Base-by-base conservation (phyloP, 129 eudicot species). In the Chrysanthemum makinoi region DNA sequence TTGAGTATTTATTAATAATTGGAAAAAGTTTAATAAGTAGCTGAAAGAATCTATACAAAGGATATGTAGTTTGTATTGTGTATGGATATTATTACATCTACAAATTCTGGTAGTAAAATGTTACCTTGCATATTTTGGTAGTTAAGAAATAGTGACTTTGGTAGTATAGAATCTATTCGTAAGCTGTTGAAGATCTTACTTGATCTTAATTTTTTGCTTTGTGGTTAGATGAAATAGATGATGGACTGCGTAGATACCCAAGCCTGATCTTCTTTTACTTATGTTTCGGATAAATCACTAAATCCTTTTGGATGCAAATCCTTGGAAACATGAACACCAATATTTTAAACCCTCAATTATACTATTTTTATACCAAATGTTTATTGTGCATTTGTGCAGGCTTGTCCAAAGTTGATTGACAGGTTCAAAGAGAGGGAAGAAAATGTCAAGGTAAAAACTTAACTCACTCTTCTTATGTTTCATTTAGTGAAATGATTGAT, bases 361-460 rank as follows among this genome's bases (percentile, higher is more conserved):
- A 6, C 16, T 50, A 35, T 52, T 26, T 46, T 52, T 52, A 50
- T 65, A 72, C 16, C 30, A 22, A 14, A 65, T 75, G 15, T 61
- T 49, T 50, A 0, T 19, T 11, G 51, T 69, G 64, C 71, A 33
- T 80, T 52, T 61, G 44, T 66, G 79, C 86, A 95, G 99, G 99
- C 99, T 71, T 95, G 99, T 68, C 99, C 97, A 5, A 95, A 95
- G 84, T 72, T 95, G 87, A 91, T 95, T 67, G 99, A 95, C 65
- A 86, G 99, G 82, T 95, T 95, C 66, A 95, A 86, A 82, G 99
- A 95, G 77, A 87, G 99, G 81, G 99, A 95, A 81, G 99, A 95
- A 74, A 95, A 95, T 79, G 99, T 95, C 20, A 95, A 95, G 98
- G 98, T 94, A 72, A 64, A 75, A 46, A 49, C 48, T 26, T 28